These are phyloP conservation scores for Fraxinus sp. DNA, from an alignment of 305 asterid species.

Conservation along the genomic window DNA sequence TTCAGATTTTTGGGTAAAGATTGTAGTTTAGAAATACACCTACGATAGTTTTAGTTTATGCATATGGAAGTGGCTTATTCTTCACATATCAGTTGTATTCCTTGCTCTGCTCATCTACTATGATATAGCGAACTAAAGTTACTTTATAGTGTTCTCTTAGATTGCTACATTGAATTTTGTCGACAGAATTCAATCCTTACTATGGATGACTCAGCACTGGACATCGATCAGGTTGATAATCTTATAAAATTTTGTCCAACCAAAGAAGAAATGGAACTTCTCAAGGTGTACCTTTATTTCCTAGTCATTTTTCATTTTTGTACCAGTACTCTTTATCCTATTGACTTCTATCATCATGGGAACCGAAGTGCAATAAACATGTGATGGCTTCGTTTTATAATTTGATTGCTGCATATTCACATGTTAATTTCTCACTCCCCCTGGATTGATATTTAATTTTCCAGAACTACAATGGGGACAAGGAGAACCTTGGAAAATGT, in stretches of 20 bases:
- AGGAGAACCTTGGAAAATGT: conserved; percentile 82
- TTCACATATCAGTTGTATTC: background rate
- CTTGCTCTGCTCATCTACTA: background rate
- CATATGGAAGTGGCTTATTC: background rate
- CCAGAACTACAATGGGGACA: conserved; percentile 76
- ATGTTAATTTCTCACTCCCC: conserved; percentile 25
- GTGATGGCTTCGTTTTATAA: background rate
- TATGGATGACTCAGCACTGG: conserved; percentile 74
- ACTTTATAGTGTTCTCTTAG: conserved; percentile 9
- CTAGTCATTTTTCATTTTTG: background rate
- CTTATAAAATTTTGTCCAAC: conserved; percentile 88
- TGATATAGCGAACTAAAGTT: background rate
- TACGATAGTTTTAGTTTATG: background rate
- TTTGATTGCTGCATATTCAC: conserved; percentile 1
- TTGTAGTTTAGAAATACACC: background rate
- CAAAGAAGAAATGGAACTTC: conserved; percentile 77
- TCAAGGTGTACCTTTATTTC: conserved; percentile 49
- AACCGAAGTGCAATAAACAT: background rate
- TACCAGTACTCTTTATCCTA: background rate
- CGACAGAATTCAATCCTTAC: conserved; percentile 69
- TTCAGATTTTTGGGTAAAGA: background rate
- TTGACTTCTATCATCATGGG: conserved; percentile 3
- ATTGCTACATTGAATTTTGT: conserved; percentile 17
- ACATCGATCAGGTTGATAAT: conserved; percentile 83
- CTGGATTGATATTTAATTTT: conserved; percentile 26